Conservation (phyloP, 2,329 filamentous ascomycete species). For the Mycocentrospora acerina region DNA sequence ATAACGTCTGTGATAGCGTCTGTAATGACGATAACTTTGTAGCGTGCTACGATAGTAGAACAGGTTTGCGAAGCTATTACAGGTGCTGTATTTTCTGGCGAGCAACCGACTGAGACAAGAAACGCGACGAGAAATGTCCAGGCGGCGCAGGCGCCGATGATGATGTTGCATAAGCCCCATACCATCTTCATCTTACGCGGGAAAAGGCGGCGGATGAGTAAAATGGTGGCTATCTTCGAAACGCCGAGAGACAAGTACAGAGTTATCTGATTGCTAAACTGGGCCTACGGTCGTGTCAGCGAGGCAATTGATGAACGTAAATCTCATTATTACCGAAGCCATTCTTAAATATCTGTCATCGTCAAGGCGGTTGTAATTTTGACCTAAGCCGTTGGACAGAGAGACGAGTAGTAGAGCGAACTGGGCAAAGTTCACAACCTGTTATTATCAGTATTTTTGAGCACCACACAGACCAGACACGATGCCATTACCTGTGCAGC, state of each 20-base stretch:
- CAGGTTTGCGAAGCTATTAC: conserved; percentile 3
- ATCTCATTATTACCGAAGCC: no score
- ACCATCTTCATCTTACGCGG: conserved; percentile 14
- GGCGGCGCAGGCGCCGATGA: conserved; percentile 6
- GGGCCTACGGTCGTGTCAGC: conserved; percentile 1
- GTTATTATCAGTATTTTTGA: no score
- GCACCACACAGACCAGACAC: not conserved
- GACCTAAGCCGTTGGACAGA: conserved; percentile 12
- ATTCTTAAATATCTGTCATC: conserved; percentile 6
- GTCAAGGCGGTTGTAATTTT: conserved; percentile 6
- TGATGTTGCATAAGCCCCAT: conserved; percentile 17
- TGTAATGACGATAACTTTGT: conserved; percentile 7
- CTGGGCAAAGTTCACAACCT: conserved; percentile 7
- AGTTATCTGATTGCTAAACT: conserved; percentile 13
- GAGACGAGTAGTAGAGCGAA: conserved; percentile 10
- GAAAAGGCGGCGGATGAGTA: conserved; percentile 21
- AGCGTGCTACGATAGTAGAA: conserved; percentile 5
- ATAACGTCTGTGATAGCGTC: conserved; percentile 15
- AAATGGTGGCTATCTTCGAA: conserved; percentile 17
- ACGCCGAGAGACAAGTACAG: conserved; percentile 14
- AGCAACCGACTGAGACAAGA: conserved; percentile 16
- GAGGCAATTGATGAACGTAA: conserved; percentile 4
- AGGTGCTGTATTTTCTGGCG: conserved; percentile 5
- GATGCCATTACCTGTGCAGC: conserved; percentile 14
- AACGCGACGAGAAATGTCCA: conserved; percentile 16